phyloP scores from a whole-genome alignment of 495 filamentous ascomycete genomes.

The Coniosporium apollinis region DNA sequence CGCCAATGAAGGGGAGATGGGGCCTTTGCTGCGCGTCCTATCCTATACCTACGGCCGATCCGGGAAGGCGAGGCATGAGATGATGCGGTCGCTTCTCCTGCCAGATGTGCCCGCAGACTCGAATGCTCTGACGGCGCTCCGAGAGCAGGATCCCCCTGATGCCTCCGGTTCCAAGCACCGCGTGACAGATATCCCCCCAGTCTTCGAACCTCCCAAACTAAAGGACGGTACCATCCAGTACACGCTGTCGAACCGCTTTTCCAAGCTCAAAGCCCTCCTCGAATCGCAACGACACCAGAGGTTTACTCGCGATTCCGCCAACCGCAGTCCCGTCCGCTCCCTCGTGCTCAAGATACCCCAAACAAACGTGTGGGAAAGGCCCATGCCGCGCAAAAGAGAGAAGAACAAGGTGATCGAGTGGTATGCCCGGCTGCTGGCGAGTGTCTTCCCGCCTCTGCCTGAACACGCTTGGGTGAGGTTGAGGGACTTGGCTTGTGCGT shows the following conservation, averaged over 20 bases:
- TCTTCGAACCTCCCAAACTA: not conserved
- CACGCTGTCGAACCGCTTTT: not conserved
- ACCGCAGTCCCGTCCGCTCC: conserved; percentile 8
- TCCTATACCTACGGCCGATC: conserved; percentile 53
- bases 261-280: conserved; percentile 1
- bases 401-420: conserved; percentile 42
- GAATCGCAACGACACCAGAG: no score
- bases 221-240: not conserved
- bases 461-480: conserved; percentile 46
- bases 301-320: no score
- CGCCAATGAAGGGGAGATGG: conserved; percentile 48
- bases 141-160: not conserved
- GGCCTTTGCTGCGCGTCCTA: conserved; percentile 47
- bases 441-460: conserved; percentile 57
- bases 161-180: conserved; percentile 1
- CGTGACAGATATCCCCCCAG: conserved; percentile 3
- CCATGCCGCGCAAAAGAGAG: conserved; percentile 33
- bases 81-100: conserved; percentile 34
- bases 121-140: conserved; percentile 2
- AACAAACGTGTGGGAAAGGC: conserved; percentile 45
- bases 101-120: conserved; percentile 5
- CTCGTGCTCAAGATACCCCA: conserved; percentile 37
- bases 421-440: conserved; percentile 38
- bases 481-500: conserved; percentile 37
- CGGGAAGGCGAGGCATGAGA: conserved; percentile 47